phyloP scores from a whole-genome alignment of 2,329 filamentous ascomycete genomes.

The Diplodia corticola region DNA sequence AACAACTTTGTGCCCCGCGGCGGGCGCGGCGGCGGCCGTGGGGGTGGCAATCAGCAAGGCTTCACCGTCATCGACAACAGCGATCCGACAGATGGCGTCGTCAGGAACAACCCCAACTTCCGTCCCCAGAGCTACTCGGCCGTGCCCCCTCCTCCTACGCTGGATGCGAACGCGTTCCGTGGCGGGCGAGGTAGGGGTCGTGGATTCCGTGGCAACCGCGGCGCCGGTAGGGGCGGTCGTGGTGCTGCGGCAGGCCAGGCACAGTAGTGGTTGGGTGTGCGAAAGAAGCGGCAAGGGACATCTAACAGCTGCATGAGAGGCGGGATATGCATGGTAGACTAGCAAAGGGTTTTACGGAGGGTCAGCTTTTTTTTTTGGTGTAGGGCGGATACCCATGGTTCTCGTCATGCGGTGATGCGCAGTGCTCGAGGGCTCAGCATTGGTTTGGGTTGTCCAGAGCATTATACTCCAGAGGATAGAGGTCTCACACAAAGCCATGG shows the following conservation, averaged over 20 bases:
- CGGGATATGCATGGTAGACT: neutral
- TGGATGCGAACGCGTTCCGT: conserved; percentile 34
- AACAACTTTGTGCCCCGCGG: conserved; percentile 42
- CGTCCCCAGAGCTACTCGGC: conserved; percentile 49
- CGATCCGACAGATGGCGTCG: conserved; percentile 55
- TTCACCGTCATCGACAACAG: conserved; percentile 51
- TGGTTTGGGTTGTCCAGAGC: neutral
- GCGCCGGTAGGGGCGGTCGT: conserved; percentile 9
- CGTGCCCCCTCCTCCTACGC: conserved; percentile 39
- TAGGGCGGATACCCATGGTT: neutral
- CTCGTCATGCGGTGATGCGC: neutral
- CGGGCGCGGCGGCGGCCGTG: conserved; percentile 35
- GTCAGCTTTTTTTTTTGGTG: neutral
- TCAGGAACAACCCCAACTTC: conserved; percentile 58
- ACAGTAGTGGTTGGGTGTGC: neutral
- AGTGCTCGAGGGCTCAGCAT: neutral
- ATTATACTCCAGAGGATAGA: neutral
- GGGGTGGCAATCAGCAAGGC: conserved; percentile 41
- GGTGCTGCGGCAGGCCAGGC: neutral
- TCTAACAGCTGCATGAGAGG: neutral
- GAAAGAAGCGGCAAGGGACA: neutral
- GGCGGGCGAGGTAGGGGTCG: conserved; percentile 33
- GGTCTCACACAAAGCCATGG: too few relatives aligned
- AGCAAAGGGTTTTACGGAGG: neutral
- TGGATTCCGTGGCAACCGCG: conserved; percentile 15